phyloP scores from a whole-genome alignment of 257 asterid species.

The Parsonsia alboflavescens region DNA sequence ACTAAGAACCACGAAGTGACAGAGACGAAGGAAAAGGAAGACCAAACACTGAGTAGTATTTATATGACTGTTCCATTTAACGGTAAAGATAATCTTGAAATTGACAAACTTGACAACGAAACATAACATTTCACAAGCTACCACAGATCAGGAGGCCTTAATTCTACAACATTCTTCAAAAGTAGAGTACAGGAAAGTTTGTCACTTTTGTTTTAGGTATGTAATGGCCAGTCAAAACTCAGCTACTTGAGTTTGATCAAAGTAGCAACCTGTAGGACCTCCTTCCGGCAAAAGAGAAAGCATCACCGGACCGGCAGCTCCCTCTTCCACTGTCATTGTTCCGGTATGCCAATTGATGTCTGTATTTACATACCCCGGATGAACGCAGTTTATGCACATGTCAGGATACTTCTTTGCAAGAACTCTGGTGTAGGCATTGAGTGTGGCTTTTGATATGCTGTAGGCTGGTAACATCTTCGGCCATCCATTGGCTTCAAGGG shows the following conservation, averaged over 20 bases:
- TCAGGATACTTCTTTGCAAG: conserved; percentile 57
- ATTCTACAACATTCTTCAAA: background rate
- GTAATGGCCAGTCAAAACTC: conserved; percentile 34
- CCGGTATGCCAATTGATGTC: conserved; percentile 68
- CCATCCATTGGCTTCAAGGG: conserved; percentile 69
- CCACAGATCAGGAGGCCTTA: background rate
- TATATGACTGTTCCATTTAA: background rate
- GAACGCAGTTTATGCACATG: conserved; percentile 73
- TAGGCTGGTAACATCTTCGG: conserved; percentile 77
- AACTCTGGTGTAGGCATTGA: conserved; percentile 70
- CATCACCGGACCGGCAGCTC: conserved; percentile 67
- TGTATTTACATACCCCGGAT: conserved; percentile 70
- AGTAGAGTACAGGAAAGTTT: too few species aligned
- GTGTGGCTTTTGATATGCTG: conserved; percentile 66
- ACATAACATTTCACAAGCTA: background rate
- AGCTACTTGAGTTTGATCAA: conserved; percentile 47
- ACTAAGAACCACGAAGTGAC: too few species aligned
- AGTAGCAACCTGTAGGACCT: conserved; percentile 68
- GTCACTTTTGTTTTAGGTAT: too few species aligned
- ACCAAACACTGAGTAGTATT: background rate
- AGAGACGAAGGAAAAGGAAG: background rate
- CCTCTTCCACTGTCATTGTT: conserved; percentile 50
- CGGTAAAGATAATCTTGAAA: background rate
- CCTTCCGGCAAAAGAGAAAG: conserved; percentile 61
- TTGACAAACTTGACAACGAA: background rate